Evolutionary conservation across 1,139 yeast genomes (phyloP).

Genomic region (Geotrichum australiense): DNA sequence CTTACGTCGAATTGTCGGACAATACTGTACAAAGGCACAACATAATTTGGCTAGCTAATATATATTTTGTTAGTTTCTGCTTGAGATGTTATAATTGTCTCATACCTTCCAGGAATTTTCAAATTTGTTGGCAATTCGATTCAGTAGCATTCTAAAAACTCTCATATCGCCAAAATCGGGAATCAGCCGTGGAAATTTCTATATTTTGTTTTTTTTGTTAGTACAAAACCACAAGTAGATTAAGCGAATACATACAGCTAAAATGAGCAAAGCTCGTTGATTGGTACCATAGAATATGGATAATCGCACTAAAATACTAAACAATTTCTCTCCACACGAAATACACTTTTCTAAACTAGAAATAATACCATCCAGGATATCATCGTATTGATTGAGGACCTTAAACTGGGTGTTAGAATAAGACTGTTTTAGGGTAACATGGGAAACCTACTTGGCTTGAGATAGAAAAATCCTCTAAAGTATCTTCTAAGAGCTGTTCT

Average conservation of each 20-base stretch:
- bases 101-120: conserved; percentile 18
- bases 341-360: conserved; percentile 3
- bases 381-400: conserved; percentile 10
- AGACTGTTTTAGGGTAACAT: not conserved
- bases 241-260: conserved; percentile 10
- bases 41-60: conserved; percentile 17
- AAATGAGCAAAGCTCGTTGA: conserved; percentile 15
- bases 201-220: not conserved
- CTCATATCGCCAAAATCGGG: conserved; percentile 11
- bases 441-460: conserved; percentile 7
- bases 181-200: conserved; percentile 14
- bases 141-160: conserved; percentile 12
- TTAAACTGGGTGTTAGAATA: not conserved
- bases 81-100: not conserved
- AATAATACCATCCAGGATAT: conserved; percentile 7
- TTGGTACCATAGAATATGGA: conserved; percentile 17
- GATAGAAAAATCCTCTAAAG: conserved; percentile 9
- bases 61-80: not conserved
- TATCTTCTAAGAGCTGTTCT: conserved; percentile 6
- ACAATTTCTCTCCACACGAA: conserved; percentile 14
- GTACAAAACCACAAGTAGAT: not conserved
- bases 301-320: conserved; percentile 9
- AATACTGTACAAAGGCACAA: conserved; percentile 9
- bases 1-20: conserved; percentile 14
- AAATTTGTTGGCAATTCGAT: conserved; percentile 10